Conservation (phyloP, 805 yeast genomes). For the Yamadazyma takamatsuzukensis region DNA sequence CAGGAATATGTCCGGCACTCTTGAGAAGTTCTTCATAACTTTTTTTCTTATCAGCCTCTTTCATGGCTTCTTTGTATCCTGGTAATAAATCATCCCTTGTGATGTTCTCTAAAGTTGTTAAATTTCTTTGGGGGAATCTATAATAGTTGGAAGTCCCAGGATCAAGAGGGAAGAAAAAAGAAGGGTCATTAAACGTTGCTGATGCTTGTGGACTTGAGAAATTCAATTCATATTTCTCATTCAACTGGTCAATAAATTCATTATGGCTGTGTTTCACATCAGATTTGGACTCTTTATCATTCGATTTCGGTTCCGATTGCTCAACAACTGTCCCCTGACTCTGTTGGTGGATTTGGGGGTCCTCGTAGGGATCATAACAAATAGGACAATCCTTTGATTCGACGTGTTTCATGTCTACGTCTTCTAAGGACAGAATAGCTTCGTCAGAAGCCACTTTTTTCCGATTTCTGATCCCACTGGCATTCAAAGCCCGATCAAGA, state of each 20-base stretch:
- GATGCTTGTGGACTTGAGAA: background rate
- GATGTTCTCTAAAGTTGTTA: constrained; percentile 16
- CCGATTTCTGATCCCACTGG: constrained; percentile 22
- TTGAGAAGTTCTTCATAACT: constrained; percentile 11
- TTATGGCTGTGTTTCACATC: background rate
- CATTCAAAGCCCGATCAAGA: constrained; percentile 31
- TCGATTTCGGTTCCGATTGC: no score
- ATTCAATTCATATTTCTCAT: background rate
- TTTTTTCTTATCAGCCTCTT: constrained; percentile 9
- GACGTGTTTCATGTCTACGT: constrained; percentile 16
- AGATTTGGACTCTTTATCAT: background rate
- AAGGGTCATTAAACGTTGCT: constrained; percentile 25
- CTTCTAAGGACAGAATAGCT: constrained; percentile 32
- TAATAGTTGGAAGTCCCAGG: constrained; percentile 19
- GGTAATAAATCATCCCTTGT: constrained; percentile 24
- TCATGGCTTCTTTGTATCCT: constrained; percentile 17
- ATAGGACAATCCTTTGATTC: constrained; percentile 33
- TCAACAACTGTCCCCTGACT: background rate
- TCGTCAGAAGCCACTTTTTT: constrained; percentile 34
- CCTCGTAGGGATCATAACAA: constrained; percentile 35
- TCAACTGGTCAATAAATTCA: background rate
- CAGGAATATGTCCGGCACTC: constrained; percentile 28
- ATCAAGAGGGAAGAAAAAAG: constrained; percentile 30
- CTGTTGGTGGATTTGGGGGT: no score
- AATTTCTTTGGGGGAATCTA: constrained; percentile 25